Evolutionary conservation across 345 rosid genomes (phyloP), one percentile per base, ranked within the genome.

Genomic region (Limnanthes douglasii): DNA sequence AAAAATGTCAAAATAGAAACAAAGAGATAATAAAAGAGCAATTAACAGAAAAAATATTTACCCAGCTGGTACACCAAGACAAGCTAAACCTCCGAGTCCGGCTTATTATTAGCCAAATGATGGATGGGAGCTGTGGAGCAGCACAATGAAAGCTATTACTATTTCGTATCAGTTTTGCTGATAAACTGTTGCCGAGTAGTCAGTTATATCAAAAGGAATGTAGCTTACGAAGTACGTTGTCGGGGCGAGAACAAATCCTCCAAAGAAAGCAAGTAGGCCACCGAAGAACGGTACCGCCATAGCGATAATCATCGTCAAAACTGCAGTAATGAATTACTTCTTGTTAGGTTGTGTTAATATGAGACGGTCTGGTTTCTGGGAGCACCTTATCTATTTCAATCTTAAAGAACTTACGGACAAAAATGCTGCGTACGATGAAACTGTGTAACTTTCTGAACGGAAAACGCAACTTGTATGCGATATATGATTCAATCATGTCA

Each of bases 171-270:
- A n/a, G n/a, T n/a, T n/a, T n/a, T n/a, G n/a, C n/a, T n/a, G n/a
- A n/a, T n/a, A n/a, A n/a, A n/a, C n/a, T n/a, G n/a, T n/a, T n/a
- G n/a, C n/a, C n/a, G n/a, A n/a, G n/a, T n/a, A n/a, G n/a, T n/a
- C n/a, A n/a, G n/a, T n/a, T n/a, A n/a, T n/a, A n/a, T n/a, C n/a
- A n/a, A n/a, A n/a, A n/a, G n/a, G n/a, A n/a, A n/a, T n/a, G n/a
- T 35, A 11, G 31, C 81, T 69, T 56, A 72, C 81, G 15, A 48
- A 69, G 53, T 69, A 73, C 15, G 81, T 62, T 18, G 81, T 73
- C 11, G 76, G 76, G 10, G 81, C 81, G 42, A 73, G 69, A 16
- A 73, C 76, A 21, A 73, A 73, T 51, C 81, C 76, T 34, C 81
- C 81, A 4, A 73, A 69, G 34, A 69, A 73, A 6, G 43, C 34